Conservation (phyloP, 75 land plant genomes). For the Sequoia sempervirens region DNA sequence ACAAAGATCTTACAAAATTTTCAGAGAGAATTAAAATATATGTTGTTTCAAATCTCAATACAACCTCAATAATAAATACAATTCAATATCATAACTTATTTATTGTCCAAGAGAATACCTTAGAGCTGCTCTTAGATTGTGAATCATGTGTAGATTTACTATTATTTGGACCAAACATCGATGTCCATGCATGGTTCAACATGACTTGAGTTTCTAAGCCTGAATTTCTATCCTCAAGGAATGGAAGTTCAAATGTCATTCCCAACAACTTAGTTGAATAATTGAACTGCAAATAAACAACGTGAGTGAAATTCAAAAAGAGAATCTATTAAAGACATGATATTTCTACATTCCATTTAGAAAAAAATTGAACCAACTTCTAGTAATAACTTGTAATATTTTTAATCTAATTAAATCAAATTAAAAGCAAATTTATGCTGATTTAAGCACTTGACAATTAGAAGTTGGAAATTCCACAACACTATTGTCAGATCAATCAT, state of each 20-base stretch:
- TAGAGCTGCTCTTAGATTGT: background rate
- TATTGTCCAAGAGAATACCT: background rate
- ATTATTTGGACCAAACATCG: background rate
- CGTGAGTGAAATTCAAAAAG: background rate
- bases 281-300: constrained; percentile 20
- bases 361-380: too few species aligned
- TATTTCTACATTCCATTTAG: too few species aligned
- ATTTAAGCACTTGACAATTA: background rate
- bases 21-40: background rate
- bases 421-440: background rate
- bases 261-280: constrained; percentile 18
- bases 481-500: background rate
- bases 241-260: constrained; percentile 9
- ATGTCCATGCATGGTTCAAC: constrained; percentile 20
- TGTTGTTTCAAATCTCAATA: background rate
- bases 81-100: background rate
- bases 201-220: constrained; percentile 20
- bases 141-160: background rate
- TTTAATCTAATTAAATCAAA: background rate
- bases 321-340: background rate
- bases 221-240: constrained; percentile 22
- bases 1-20: background rate
- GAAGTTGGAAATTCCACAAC: background rate
- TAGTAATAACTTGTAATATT: too few species aligned
- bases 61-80: background rate